phyloP scores from a whole-genome alignment of 129 eudicot genomes.

The Artemisia tridentata region DNA sequence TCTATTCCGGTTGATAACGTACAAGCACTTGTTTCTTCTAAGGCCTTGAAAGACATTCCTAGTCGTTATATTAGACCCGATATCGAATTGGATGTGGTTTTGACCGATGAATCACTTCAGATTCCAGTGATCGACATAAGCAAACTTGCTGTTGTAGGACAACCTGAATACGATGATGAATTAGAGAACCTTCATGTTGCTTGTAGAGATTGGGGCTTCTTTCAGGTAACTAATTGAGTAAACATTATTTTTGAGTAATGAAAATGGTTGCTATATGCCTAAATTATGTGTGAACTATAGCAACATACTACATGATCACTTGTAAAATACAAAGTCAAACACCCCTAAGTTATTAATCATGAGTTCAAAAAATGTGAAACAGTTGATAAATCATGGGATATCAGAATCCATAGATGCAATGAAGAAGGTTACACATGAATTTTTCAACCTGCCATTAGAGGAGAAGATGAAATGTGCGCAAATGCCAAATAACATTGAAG shows the following conservation, averaged over 20 bases:
- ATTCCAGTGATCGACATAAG: constrained; percentile 53
- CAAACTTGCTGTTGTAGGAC: constrained; percentile 23
- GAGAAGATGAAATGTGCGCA: constrained; percentile 53
- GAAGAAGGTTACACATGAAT: constrained; percentile 45
- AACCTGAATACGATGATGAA: constrained; percentile 31
- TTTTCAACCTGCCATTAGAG: constrained; percentile 48
- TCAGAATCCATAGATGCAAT: constrained; percentile 39
- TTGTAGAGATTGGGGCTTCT: constrained; percentile 62
- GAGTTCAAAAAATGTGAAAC: neutral
- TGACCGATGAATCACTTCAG: constrained; percentile 35
- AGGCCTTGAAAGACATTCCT: constrained; percentile 41
- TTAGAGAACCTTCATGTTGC: constrained; percentile 48
- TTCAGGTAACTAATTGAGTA: constrained; percentile 38
- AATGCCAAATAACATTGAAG: constrained; percentile 38
- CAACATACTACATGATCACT: neutral
- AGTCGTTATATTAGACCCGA: constrained; percentile 50
- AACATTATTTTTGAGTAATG: neutral
- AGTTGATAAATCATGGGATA: constrained; percentile 55
- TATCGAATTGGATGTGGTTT: constrained; percentile 25
- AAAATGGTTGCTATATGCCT: no score
- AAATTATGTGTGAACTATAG: no score
- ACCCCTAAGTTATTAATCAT: neutral
- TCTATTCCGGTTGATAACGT: constrained; percentile 56
- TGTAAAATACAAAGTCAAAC: neutral
- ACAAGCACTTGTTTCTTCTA: constrained; percentile 43